Evolutionary conservation across 176 grass and related monocot species (phyloP).

Genomic region (Phoenix roebelenii): DNA sequence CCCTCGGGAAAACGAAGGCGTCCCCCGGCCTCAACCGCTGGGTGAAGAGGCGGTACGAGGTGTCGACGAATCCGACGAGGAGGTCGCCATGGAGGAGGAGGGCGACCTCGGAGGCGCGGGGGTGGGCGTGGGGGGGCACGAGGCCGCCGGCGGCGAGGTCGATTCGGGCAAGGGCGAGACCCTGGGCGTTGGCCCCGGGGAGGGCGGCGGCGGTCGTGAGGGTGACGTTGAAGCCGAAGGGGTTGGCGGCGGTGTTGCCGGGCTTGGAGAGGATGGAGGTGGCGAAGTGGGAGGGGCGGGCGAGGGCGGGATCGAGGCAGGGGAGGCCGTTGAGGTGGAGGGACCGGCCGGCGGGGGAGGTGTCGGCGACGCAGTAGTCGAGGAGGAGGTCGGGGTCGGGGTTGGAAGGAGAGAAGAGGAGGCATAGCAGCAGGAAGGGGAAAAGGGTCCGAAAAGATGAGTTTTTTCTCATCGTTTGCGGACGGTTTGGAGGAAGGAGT

Average conservation of each 20-base stretch:
- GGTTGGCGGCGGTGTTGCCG: conserved; percentile 9
- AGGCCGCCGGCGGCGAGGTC: conserved; percentile 40
- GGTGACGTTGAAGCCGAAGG: conserved; percentile 43
- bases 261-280: conserved; percentile 32
- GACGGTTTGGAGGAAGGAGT: too few relatives aligned
- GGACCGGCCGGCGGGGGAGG: background rate
- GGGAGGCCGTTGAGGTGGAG: conserved; percentile 42
- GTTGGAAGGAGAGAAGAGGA: conserved; percentile 3
- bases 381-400: conserved; percentile 46
- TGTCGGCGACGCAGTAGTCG: conserved; percentile 44
- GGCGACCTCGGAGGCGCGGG: conserved; percentile 50
- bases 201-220: conserved; percentile 28
- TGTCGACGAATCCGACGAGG: conserved; percentile 52
- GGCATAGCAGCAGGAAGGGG: conserved; percentile 5
- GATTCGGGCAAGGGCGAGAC: conserved; percentile 37
- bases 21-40: conserved; percentile 52
- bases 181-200: conserved; percentile 47
- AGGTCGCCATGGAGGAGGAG: conserved; percentile 35
- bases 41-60: conserved; percentile 52
- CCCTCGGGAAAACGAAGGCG: conserved; percentile 50
- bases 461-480: conserved; percentile 11
- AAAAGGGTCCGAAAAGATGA: background rate
- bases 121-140: conserved; percentile 52
- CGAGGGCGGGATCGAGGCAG: conserved; percentile 42
- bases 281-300: conserved; percentile 35